These are phyloP conservation scores for Penicillium riverlandense DNA, from an alignment of 495 filamentous ascomycete species.

Conservation along the genomic window DNA sequence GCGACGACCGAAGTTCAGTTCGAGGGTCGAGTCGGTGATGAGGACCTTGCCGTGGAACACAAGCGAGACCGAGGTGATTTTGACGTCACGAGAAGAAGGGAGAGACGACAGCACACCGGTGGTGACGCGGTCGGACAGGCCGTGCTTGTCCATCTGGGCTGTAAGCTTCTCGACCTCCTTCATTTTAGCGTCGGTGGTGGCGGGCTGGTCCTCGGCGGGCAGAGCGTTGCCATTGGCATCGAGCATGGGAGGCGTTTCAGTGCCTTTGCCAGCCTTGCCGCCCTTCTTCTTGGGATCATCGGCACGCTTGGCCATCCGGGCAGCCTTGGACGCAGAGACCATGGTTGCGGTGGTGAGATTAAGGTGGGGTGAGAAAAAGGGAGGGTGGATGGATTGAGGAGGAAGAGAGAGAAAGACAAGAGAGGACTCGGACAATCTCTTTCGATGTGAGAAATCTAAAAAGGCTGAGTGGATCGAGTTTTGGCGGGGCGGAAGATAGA, in stretches of 20 bases:
- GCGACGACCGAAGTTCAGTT: constrained; percentile 85
- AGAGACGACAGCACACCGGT: constrained; percentile 93
- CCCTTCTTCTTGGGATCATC: constrained; percentile 64
- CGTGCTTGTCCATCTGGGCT: constrained; percentile 90
- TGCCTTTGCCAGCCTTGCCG: constrained; percentile 64
- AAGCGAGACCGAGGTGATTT: constrained; percentile 87
- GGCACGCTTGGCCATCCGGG: constrained; percentile 90
- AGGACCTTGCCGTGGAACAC: constrained; percentile 98
- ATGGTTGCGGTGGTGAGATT: constrained; percentile 25
- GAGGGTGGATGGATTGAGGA: constrained; percentile 5
- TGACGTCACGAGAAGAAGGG: constrained; percentile 78
- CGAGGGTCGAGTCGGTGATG: constrained; percentile 84
- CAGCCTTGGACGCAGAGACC: constrained; percentile 95
- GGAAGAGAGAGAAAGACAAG: constrained; percentile 3
- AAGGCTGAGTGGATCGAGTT: constrained; percentile 36
- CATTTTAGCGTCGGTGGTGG: constrained; percentile 63
- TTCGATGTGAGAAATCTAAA: constrained; percentile 28
- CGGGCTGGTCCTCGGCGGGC: constrained; percentile 55
- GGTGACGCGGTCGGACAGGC: constrained; percentile 94
- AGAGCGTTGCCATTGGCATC: constrained; percentile 45
- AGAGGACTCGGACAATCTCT: constrained; percentile 11
- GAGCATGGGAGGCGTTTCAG: constrained; percentile 50
- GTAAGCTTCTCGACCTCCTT: constrained; percentile 75
- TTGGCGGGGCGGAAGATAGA: constrained; percentile 30
- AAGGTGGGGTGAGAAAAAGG: neutral